These are phyloP conservation scores for Rhinocladiella similis DNA, from an alignment of 2,329 filamentous ascomycete genomes.

Conservation along the genomic window DNA sequence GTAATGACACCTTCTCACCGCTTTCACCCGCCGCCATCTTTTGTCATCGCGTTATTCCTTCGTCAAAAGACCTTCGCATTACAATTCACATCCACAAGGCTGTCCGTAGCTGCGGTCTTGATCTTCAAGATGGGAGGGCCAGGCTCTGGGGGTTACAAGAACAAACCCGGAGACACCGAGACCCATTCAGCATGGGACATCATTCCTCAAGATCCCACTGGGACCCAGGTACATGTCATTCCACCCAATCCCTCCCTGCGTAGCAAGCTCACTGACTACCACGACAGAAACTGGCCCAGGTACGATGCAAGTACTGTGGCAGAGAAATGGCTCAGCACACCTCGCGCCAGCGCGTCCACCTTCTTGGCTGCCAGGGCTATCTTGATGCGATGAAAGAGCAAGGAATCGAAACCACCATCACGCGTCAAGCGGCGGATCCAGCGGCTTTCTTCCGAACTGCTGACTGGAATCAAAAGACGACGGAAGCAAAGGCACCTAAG, in stretches of 20 bases:
- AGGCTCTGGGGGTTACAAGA: constrained; percentile 32
- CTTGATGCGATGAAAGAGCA: constrained; percentile 31
- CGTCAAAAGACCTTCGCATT: constrained; percentile 22
- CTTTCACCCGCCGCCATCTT: constrained; percentile 3
- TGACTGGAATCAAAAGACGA: constrained; percentile 22
- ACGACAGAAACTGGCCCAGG: constrained; percentile 30
- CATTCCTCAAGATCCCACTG: constrained; percentile 28
- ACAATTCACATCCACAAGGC: constrained; percentile 5
- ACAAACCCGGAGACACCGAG: constrained; percentile 30
- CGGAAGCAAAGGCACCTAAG: constrained; percentile 28
- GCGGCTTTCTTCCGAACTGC: constrained; percentile 27
- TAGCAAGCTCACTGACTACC: constrained; percentile 4
- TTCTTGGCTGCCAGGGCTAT: constrained; percentile 29
- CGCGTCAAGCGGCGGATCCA: constrained; percentile 30
- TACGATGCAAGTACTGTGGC: constrained; percentile 32
- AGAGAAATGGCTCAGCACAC: constrained; percentile 32
- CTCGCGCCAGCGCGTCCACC: constrained; percentile 31
- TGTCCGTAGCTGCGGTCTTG: background rate
- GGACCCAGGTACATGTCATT: constrained; percentile 23
- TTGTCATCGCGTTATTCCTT: constrained; percentile 11
- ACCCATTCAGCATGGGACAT: constrained; percentile 33
- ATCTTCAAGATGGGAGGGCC: constrained; percentile 29
- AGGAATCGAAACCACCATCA: constrained; percentile 31
- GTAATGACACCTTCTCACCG: constrained; percentile 9
- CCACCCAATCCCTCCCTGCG: background rate